phyloP scores from a whole-genome alignment of 352 stramenopile species.

The Globisporangium takayamanum region DNA sequence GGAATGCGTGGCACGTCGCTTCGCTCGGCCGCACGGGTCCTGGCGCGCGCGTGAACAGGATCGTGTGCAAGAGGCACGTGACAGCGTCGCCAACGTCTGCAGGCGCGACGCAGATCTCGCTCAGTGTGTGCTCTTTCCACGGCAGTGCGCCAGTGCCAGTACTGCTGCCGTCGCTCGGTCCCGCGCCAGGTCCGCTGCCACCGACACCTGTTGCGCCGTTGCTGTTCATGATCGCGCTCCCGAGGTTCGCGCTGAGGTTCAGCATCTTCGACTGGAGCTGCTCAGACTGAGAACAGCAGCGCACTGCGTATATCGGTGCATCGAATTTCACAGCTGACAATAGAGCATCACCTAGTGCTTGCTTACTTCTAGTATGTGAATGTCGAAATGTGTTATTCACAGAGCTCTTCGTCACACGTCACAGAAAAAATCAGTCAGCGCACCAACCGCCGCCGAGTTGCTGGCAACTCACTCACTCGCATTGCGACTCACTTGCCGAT shows the following conservation, averaged over 20 bases:
- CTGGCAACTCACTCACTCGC: too few species aligned
- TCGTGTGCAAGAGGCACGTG: constrained; percentile 69
- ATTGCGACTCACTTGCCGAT: too few species aligned
- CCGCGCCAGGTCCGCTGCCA: background rate
- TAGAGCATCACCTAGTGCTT: too few species aligned
- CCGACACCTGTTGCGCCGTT: constrained; percentile 2
- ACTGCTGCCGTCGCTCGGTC: background rate
- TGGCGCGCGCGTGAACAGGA: constrained; percentile 72
- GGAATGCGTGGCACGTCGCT: constrained; percentile 70
- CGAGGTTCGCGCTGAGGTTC: constrained; percentile 12
- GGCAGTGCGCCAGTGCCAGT: constrained; percentile 1
- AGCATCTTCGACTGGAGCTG: constrained; percentile 6
- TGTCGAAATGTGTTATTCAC: too few species aligned
- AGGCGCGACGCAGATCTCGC: constrained; percentile 49
- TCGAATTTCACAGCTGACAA: too few species aligned
- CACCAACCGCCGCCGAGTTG: too few species aligned
- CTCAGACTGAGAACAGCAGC: background rate
- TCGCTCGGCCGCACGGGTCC: constrained; percentile 68
- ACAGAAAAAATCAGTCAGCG: too few species aligned
- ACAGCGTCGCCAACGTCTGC: constrained; percentile 57
- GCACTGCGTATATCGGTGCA: too few species aligned
- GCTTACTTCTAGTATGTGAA: too few species aligned
- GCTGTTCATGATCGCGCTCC: constrained; percentile 9
- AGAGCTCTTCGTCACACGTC: too few species aligned
- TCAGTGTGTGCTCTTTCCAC: constrained; percentile 61